phyloP scores from a whole-genome alignment of 192 early-diverging fungal species.

The Podila minutissima region DNA sequence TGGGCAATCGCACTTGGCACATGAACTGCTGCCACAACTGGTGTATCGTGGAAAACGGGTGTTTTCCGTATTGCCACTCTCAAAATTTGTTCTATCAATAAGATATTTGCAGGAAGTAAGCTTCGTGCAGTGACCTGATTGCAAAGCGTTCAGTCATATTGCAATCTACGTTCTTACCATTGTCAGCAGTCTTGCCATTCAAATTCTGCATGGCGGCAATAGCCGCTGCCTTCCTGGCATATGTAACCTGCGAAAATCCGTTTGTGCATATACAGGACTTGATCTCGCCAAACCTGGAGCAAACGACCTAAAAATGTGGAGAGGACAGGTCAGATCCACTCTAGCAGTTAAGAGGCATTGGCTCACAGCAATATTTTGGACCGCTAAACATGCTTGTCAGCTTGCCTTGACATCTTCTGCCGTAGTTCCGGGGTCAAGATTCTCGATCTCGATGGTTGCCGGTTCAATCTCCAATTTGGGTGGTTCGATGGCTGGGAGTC shows the following conservation, averaged over 20 bases:
- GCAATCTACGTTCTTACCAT: conserved; percentile 8
- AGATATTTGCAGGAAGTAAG: not conserved
- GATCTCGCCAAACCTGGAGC: conserved; percentile 45
- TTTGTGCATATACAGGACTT: conserved; percentile 32
- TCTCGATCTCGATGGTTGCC: conserved; percentile 43
- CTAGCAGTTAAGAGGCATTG: not conserved
- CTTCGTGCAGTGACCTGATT: no score
- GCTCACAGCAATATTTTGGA: not conserved
- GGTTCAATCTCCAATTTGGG: conserved; percentile 2
- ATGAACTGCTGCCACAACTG: not conserved
- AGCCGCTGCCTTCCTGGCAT: conserved; percentile 36
- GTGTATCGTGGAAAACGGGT: conserved; percentile 11
- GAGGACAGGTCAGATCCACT: no score
- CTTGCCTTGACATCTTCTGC: conserved; percentile 46
- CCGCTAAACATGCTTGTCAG: not conserved
- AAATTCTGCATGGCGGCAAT: conserved; percentile 26
- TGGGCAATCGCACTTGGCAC: conserved; percentile 25
- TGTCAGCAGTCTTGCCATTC: conserved; percentile 46
- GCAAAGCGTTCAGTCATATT: not conserved
- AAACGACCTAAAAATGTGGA: conserved; percentile 18
- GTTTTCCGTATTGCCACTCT: conserved; percentile 25
- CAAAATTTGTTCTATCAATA: conserved; percentile 32
- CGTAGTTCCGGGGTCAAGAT: conserved; percentile 45
- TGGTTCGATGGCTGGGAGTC: not conserved
- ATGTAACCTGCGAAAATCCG: conserved; percentile 41